Conservation (phyloP, 2,329 filamentous ascomycete species). For the Phaeosphaeria sp. region DNA sequence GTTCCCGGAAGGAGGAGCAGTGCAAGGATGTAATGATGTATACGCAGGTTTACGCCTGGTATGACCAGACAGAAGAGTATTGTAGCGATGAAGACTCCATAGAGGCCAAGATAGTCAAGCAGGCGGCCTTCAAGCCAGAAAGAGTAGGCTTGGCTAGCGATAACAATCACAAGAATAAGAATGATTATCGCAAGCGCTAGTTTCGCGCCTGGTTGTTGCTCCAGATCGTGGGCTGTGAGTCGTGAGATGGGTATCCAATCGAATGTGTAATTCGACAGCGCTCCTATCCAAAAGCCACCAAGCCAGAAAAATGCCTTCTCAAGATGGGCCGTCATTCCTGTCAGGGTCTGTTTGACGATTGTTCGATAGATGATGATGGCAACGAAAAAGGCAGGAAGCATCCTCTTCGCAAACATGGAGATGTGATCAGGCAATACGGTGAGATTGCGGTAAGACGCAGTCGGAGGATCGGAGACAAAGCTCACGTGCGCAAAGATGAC, state of each 20-base stretch:
- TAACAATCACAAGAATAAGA: constrained; percentile 69
- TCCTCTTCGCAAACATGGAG: constrained; percentile 73
- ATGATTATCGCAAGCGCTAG: constrained; percentile 80
- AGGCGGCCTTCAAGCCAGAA: constrained; percentile 86
- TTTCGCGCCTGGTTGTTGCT: constrained; percentile 86
- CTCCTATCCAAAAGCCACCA: constrained; percentile 86
- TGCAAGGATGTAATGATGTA: constrained; percentile 72
- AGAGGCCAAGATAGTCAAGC: constrained; percentile 77
- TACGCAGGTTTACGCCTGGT: constrained; percentile 79
- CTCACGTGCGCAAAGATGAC: constrained; percentile 88
- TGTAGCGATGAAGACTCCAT: constrained; percentile 68
- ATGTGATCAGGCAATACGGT: constrained; percentile 57
- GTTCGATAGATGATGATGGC: constrained; percentile 85
- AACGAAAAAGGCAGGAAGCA: constrained; percentile 84
- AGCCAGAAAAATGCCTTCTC: constrained; percentile 92
- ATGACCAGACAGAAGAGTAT: constrained; percentile 74
- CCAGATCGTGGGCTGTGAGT: constrained; percentile 83
- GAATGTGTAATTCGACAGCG: constrained; percentile 92
- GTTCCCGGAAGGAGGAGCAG: constrained; percentile 45
- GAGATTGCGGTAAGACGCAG: constrained; percentile 58
- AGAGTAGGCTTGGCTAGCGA: constrained; percentile 79
- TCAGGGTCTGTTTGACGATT: constrained; percentile 76
- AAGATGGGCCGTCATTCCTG: constrained; percentile 76
- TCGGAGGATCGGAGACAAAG: constrained; percentile 84
- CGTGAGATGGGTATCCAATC: constrained; percentile 91